Conservation (phyloP, 2,329 filamentous ascomycete species). For the Cladorrhinum sp. region DNA sequence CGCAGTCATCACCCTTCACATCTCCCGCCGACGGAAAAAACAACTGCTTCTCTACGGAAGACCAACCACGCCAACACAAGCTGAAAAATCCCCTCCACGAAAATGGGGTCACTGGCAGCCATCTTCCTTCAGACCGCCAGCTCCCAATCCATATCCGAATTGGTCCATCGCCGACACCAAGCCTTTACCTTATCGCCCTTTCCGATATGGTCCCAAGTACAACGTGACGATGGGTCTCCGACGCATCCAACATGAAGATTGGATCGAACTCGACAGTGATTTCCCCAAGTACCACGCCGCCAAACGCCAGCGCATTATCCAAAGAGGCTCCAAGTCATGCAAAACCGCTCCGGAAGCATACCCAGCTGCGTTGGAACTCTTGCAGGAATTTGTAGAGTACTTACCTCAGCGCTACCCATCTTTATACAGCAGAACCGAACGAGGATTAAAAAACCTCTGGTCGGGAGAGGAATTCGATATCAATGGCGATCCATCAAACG, state of each 20-base stretch:
- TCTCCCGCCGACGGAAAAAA: neutral
- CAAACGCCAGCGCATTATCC: constrained; percentile 65
- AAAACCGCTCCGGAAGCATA: constrained; percentile 67
- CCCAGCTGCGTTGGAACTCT: constrained; percentile 69
- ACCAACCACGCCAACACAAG: constrained; percentile 7
- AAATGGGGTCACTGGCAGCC: constrained; percentile 46
- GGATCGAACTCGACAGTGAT: constrained; percentile 83
- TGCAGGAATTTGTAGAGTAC: constrained; percentile 70
- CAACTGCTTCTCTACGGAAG: neutral
- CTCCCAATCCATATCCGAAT: constrained; percentile 59
- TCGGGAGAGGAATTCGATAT: constrained; percentile 73
- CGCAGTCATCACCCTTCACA: neutral
- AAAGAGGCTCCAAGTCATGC: constrained; percentile 66
- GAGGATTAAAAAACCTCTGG: constrained; percentile 67
- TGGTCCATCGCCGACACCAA: constrained; percentile 69
- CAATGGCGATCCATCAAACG: constrained; percentile 36
- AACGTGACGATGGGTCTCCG: constrained; percentile 75
- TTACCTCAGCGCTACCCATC: constrained; percentile 72
- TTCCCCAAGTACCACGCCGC: constrained; percentile 69
- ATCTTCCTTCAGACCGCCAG: constrained; percentile 57
- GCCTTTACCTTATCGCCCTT: constrained; percentile 74
- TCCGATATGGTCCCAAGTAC: constrained; percentile 74
- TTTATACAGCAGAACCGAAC: constrained; percentile 61
- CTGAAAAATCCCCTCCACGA: constrained; percentile 8
- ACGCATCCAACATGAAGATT: constrained; percentile 66